phyloP scores from a whole-genome alignment of 2,329 filamentous ascomycete species.

The Epichloe coenophiala region DNA sequence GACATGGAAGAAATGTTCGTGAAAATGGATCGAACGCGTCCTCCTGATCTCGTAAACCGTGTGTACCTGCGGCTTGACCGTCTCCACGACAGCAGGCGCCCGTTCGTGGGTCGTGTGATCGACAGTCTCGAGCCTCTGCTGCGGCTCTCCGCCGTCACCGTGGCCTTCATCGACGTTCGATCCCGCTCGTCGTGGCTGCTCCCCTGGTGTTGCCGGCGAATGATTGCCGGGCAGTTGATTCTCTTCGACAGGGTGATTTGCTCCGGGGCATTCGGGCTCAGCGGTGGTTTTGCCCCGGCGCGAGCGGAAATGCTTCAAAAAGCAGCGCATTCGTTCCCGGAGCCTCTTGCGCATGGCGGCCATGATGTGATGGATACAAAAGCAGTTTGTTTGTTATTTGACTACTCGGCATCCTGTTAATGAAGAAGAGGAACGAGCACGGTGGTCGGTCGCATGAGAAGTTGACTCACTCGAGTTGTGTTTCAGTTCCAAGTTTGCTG shows the following conservation, averaged over 20 bases:
- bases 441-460: not conserved
- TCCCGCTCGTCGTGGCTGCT: not conserved
- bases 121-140: not conserved
- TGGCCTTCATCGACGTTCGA: not conserved
- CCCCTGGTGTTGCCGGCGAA: not conserved
- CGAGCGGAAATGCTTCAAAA: not conserved
- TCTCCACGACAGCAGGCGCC: constrained; percentile 1
- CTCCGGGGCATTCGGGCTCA: too few relatives aligned
- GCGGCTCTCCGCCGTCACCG: not conserved
- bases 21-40: constrained; percentile 2
- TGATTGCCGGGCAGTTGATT: too few relatives aligned
- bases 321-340: not conserved
- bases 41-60: constrained; percentile 1
- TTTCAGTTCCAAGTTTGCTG: not conserved
- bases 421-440: too few relatives aligned
- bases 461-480: not conserved
- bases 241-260: too few relatives aligned
- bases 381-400: too few relatives aligned
- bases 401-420: too few relatives aligned
- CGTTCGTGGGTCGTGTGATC: constrained; percentile 1
- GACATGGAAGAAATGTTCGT: constrained; percentile 1
- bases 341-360: not conserved
- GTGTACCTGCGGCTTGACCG: not conserved
- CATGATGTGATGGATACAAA: too few relatives aligned
- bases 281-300: not conserved